Evolutionary conservation across 768 basidiomycete species (phyloP).

Genomic region (Calocera cornea): DNA sequence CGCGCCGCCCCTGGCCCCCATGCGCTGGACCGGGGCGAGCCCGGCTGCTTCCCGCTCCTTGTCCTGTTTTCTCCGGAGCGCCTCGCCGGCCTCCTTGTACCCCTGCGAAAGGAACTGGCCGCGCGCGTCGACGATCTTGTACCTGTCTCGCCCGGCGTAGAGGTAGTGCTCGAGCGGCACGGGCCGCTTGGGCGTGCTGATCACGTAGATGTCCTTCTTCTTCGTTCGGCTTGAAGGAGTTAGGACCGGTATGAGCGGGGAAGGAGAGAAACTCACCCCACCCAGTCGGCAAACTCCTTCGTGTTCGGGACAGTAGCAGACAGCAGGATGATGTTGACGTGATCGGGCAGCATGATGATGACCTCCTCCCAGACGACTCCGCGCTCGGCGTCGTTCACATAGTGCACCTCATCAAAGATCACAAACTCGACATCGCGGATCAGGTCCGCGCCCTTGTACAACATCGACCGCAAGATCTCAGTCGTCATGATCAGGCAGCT

Average conservation of each 20-base stretch:
- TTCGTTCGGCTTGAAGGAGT: conserved; percentile 66
- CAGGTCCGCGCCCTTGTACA: conserved; percentile 96
- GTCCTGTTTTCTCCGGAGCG: conserved; percentile 86
- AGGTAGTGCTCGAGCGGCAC: conserved; percentile 95
- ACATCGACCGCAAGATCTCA: conserved; percentile 94
- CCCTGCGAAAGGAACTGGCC: conserved; percentile 61
- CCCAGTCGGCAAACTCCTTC: conserved; percentile 98
- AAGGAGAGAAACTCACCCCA: conserved; percentile 53
- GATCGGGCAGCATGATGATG: conserved; percentile 98
- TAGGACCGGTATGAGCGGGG: not conserved
- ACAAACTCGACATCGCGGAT: conserved; percentile 99
- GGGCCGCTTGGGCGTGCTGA: conserved; percentile 88
- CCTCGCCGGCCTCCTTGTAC: conserved; percentile 79
- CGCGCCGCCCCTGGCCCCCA: conserved; percentile 65
- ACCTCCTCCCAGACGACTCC: conserved; percentile 99
- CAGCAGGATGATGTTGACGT: conserved; percentile 91
- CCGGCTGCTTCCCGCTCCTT: conserved; percentile 96
- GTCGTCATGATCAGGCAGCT: conserved; percentile 96
- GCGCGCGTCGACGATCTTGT: conserved; percentile 80
- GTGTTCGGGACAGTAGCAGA: conserved; percentile 98
- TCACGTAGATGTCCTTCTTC: conserved; percentile 98
- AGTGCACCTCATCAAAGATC: conserved; percentile 98
- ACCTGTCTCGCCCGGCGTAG: conserved; percentile 83
- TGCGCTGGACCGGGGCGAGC: conserved; percentile 66
- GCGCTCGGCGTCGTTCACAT: conserved; percentile 98